Conservation (phyloP, 345 rosid species). For the Pugionium dolabratum region DNA sequence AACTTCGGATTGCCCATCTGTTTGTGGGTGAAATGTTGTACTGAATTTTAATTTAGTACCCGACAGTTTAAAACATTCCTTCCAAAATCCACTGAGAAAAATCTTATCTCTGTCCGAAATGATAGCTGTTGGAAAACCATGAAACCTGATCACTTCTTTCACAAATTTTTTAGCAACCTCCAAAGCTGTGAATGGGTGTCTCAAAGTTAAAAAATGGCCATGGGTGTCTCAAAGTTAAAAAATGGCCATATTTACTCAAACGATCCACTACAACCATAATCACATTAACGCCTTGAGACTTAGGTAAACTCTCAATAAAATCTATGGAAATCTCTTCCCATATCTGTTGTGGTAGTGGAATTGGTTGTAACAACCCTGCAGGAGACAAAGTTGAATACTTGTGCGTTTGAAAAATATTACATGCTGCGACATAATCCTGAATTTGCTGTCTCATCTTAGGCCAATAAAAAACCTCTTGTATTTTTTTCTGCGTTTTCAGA, state of each 20-base stretch:
- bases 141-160: not conserved
- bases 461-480: not conserved
- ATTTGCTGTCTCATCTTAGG: not conserved
- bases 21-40: not conserved
- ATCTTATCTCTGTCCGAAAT: not conserved
- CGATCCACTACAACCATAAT: not conserved
- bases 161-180: not conserved
- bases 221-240: not conserved
- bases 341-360: not conserved
- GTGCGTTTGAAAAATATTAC: not conserved
- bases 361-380: not conserved
- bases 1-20: not conserved
- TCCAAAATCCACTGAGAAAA: not conserved
- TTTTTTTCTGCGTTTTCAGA: not conserved
- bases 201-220: not conserved
- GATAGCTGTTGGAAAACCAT: not conserved
- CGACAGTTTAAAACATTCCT: not conserved
- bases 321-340: not conserved
- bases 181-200: not conserved
- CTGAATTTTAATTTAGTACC: not conserved
- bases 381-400: not conserved
- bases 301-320: not conserved
- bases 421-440: not conserved
- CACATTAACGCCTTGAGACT: not conserved
- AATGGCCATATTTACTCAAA: not conserved